Conservation (phyloP, 768 basidiomycete genomes). For the Hortiboletus campestris region DNA sequence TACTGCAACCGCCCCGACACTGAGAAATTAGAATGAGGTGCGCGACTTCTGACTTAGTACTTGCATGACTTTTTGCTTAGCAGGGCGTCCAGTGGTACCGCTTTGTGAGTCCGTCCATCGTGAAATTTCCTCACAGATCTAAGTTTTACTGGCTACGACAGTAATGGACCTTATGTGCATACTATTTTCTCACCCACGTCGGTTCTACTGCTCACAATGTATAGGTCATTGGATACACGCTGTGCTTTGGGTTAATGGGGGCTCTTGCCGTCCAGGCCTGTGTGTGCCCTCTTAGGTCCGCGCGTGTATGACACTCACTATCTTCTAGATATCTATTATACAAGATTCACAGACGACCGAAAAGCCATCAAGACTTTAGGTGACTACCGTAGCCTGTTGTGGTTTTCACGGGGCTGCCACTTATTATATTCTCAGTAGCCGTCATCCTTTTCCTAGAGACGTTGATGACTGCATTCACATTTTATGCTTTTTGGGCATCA, state of each 20-base stretch:
- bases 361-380: slow-evolving; percentile 9
- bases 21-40: background rate
- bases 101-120: background rate
- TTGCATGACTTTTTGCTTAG: background rate
- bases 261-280: too few relatives aligned
- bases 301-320: background rate
- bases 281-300: background rate
- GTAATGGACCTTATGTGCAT: too few relatives aligned
- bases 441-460: slow-evolving; percentile 11
- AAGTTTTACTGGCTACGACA: too few relatives aligned
- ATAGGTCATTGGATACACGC: too few relatives aligned
- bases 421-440: slow-evolving; percentile 1
- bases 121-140: background rate
- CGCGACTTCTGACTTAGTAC: background rate
- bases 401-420: background rate
- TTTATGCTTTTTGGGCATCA: slow-evolving; percentile 7
- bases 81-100: background rate
- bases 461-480: slow-evolving; percentile 1
- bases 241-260: too few relatives aligned
- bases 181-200: too few relatives aligned
- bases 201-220: too few relatives aligned
- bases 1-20: background rate
- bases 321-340: slow-evolving; percentile 18
- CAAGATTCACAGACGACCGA: slow-evolving; percentile 16
- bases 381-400: background rate